A percentile compares a stretch with the other conserved stretches of the same genome.
Conservation (phyloP, 768 basidiomycete genomes). For the Lentinula detonsa region DNA sequence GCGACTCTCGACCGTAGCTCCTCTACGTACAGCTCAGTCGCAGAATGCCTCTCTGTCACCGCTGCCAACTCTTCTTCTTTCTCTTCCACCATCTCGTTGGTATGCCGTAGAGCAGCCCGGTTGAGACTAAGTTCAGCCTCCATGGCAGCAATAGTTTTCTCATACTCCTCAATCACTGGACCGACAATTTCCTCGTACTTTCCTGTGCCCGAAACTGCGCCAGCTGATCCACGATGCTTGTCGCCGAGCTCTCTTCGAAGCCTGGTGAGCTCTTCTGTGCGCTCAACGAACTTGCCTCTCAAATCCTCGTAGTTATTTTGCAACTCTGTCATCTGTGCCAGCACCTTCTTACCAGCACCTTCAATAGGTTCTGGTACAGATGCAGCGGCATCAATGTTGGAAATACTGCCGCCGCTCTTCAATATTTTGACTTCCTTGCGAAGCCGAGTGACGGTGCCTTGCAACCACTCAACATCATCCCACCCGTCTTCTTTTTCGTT, state of each 20-base stretch:
- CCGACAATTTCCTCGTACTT: constrained; percentile 93
- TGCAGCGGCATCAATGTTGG: constrained; percentile 20
- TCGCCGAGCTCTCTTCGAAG: constrained; percentile 76
- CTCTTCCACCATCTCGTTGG: constrained; percentile 90
- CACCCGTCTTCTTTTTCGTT: constrained; percentile 97
- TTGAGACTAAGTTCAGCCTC: constrained; percentile 89
- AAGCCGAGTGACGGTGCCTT: constrained; percentile 76
- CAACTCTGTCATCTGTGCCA: constrained; percentile 77
- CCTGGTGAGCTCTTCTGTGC: constrained; percentile 82
- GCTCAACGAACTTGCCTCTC: constrained; percentile 78
- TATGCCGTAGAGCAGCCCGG: constrained; percentile 79
- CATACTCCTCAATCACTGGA: constrained; percentile 97
- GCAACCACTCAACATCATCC: constrained; percentile 97
- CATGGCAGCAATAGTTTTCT: constrained; percentile 92
- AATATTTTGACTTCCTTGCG: constrained; percentile 81
- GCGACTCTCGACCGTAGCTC: constrained; percentile 76
- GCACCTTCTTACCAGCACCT: constrained; percentile 67
- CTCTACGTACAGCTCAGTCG: constrained; percentile 82
- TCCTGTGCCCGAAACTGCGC: constrained; percentile 60
- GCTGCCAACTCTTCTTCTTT: constrained; percentile 75
- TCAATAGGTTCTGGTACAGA: constrained; percentile 34
- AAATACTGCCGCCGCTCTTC: constrained; percentile 49
- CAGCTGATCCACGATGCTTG: constrained; percentile 54
- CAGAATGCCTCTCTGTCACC: constrained; percentile 63
- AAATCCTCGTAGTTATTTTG: constrained; percentile 84